Evolutionary conservation across 208 protist genomes (phyloP).

Genomic region (Leishmania guyanensis): DNA sequence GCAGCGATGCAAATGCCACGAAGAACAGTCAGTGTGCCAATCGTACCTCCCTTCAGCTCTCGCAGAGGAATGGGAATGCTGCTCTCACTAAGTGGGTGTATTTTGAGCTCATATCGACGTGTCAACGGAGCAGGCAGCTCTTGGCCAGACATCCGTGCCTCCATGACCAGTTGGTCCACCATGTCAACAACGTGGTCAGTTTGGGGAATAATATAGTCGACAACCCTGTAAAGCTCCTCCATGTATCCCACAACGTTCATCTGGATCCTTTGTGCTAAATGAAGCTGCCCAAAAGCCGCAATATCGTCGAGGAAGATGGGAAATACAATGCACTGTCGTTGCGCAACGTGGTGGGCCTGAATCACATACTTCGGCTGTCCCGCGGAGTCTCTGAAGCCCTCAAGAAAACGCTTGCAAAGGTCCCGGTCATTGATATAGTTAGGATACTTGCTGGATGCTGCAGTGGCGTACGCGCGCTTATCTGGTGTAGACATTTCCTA

Average conservation of each 20-base stretch:
- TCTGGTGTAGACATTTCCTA: conserved; percentile 30
- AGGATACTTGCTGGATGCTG: conserved; percentile 75
- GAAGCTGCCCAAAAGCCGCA: conserved; percentile 59
- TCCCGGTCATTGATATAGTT: conserved; percentile 84
- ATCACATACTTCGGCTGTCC: conserved; percentile 62
- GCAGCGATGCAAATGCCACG: conserved; percentile 90
- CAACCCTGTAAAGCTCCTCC: conserved; percentile 76
- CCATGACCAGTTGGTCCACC: conserved; percentile 70
- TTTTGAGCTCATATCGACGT: conserved; percentile 73
- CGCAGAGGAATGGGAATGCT: conserved; percentile 60
- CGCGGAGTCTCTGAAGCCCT: conserved; percentile 60
- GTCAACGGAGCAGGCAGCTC: conserved; percentile 64
- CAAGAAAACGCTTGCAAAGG: conserved; percentile 68
- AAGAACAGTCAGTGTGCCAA: conserved; percentile 83
- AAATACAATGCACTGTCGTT: conserved; percentile 50
- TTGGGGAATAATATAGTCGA: conserved; percentile 70
- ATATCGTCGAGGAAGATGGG: conserved; percentile 70
- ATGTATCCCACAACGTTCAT: conserved; percentile 88
- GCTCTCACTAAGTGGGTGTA: conserved; percentile 54
- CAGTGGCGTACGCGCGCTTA: conserved; percentile 48
- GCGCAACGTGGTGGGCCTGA: conserved; percentile 43
- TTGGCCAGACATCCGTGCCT: conserved; percentile 68
- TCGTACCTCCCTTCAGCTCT: conserved; percentile 67
- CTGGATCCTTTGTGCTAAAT: conserved; percentile 82
- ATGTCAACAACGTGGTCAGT: conserved; percentile 54